These are phyloP conservation scores for Wallemia ichthyophaga DNA, from an alignment of 1,284 basidiomycete species.

Conservation along the genomic window DNA sequence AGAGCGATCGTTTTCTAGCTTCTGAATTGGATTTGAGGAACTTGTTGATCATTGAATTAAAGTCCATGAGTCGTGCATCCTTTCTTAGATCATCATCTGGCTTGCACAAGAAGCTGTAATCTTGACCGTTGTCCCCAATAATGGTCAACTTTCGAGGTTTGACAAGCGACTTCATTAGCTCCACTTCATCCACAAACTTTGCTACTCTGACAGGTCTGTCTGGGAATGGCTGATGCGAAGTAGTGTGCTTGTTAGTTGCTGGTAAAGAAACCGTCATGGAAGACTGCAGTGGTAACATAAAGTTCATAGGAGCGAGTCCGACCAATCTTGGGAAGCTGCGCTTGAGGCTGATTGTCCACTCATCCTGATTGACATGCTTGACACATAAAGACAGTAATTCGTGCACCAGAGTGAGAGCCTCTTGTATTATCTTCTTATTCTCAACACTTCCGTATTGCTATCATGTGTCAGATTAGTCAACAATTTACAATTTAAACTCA, in stretches of 20 bases:
- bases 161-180: slow-evolving; percentile 75
- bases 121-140: slow-evolving; percentile 45
- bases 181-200: slow-evolving; percentile 45
- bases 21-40: slow-evolving; percentile 77
- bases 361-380: slow-evolving; percentile 22
- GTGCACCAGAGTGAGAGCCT: slow-evolving; percentile 31
- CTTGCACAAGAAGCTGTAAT: slow-evolving; percentile 82
- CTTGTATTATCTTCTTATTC: slow-evolving; percentile 25
- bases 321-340: slow-evolving; percentile 34
- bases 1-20: slow-evolving; percentile 57
- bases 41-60: slow-evolving; percentile 95
- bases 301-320: slow-evolving; percentile 26
- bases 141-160: slow-evolving; percentile 79
- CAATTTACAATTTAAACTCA: slow-evolving; percentile 10
- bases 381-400: slow-evolving; percentile 39
- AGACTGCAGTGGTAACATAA: slow-evolving; percentile 77
- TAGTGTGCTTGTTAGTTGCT: slow-evolving; percentile 28
- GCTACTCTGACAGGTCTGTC: slow-evolving; percentile 40
- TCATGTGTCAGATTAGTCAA: background rate
- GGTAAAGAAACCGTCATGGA: slow-evolving; percentile 72
- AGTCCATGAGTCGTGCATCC: slow-evolving; percentile 92
- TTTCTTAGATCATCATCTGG: slow-evolving; percentile 94
- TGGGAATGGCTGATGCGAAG: slow-evolving; percentile 55
- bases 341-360: slow-evolving; percentile 25
- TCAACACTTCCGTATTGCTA: slow-evolving; percentile 11